Evolutionary conservation across 2,329 filamentous ascomycete species (phyloP).

Genomic region (Pyrenochaeta sp.): DNA sequence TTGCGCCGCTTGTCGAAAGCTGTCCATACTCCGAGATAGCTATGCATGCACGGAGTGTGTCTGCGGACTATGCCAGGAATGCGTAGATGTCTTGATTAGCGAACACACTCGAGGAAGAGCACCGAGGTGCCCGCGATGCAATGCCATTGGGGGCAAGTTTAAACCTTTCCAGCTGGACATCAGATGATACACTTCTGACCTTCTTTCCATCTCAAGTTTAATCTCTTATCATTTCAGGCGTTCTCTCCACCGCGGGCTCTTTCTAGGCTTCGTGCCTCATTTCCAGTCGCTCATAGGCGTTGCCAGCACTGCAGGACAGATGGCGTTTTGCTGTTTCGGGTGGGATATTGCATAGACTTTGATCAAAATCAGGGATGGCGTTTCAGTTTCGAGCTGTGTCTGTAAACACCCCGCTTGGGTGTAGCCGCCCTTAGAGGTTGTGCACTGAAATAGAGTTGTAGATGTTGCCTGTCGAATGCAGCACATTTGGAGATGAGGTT

Average conservation of each 20-base stretch:
- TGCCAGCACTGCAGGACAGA: slow-evolving; percentile 28
- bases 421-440: not conserved
- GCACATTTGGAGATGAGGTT: not conserved
- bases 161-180: slow-evolving; percentile 88
- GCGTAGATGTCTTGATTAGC: slow-evolving; percentile 80
- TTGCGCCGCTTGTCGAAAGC: slow-evolving; percentile 83
- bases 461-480: slow-evolving; percentile 12
- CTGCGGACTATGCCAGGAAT: slow-evolving; percentile 87
- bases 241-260: slow-evolving; percentile 9
- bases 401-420: slow-evolving; percentile 1
- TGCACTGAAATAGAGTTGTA: not conserved
- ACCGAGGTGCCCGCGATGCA: slow-evolving; percentile 78
- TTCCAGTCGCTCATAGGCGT: slow-evolving; percentile 14
- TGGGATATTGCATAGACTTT: slow-evolving; percentile 28
- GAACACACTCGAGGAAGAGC: slow-evolving; percentile 75
- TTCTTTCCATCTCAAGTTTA: slow-evolving; percentile 10
- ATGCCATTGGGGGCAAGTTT: slow-evolving; percentile 79
- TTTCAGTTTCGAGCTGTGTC: slow-evolving; percentile 9
- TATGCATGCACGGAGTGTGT: slow-evolving; percentile 98
- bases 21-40: slow-evolving; percentile 80
- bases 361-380: slow-evolving; percentile 9
- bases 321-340: slow-evolving; percentile 23
- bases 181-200: slow-evolving; percentile 59
- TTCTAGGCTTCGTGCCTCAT: slow-evolving; percentile 11
- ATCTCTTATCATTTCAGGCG: slow-evolving; percentile 18